These are phyloP conservation scores for Galerina marginata DNA, from an alignment of 768 basidiomycete species.

Conservation along the genomic window DNA sequence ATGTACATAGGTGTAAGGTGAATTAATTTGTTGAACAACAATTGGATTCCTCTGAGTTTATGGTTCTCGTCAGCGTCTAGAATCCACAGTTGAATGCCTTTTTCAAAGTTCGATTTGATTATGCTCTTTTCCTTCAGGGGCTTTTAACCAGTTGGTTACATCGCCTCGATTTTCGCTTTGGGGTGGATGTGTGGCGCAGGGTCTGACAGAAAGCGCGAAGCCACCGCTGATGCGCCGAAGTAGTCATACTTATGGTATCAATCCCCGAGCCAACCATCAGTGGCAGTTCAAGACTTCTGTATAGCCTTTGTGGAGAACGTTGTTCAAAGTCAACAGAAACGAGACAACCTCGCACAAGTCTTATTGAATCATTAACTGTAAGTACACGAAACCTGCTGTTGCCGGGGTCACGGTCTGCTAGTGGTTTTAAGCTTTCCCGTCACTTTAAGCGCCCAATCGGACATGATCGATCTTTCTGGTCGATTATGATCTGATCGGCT, in stretches of 20 bases:
- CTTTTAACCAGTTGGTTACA: background rate
- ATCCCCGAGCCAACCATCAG: slow-evolving; percentile 16
- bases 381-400: too few relatives aligned
- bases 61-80: too few relatives aligned
- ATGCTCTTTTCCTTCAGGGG: background rate
- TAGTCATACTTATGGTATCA: slow-evolving; percentile 1
- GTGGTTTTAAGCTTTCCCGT: background rate
- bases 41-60: too few relatives aligned
- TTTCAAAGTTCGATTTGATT: too few relatives aligned
- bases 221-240: background rate
- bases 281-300: background rate
- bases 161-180: background rate
- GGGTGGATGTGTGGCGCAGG: slow-evolving; percentile 16
- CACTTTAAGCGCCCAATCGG: slow-evolving; percentile 22
- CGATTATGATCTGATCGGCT: slow-evolving; percentile 3
- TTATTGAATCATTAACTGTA: too few relatives aligned
- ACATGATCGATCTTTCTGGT: slow-evolving; percentile 12
- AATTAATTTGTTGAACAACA: too few relatives aligned
- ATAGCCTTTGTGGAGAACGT: background rate
- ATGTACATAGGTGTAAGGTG: too few relatives aligned
- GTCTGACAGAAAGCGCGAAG: background rate
- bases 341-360: too few relatives aligned
- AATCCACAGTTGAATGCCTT: too few relatives aligned
- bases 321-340: background rate
- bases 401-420: too few relatives aligned